Evolutionary conservation across 441 rosid species (phyloP).

Genomic region (Adansonia gregorii): DNA sequence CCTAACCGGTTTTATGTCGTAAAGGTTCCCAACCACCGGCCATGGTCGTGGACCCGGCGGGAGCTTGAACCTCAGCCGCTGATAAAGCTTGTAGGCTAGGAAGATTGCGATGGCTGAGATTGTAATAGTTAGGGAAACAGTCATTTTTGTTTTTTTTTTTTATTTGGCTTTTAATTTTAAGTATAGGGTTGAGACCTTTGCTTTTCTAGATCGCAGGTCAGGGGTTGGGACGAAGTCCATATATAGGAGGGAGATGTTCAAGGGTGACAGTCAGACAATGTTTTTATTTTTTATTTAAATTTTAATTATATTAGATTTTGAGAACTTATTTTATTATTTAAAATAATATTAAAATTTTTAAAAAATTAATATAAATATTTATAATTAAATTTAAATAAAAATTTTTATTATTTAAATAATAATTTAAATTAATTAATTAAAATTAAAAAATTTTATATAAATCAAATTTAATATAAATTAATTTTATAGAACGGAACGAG

Average conservation of each 20-base stretch:
- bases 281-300: too few relatives aligned
- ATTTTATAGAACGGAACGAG: too few relatives aligned
- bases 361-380: too few relatives aligned
- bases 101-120: slow-evolving; percentile 36
- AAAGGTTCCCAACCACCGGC: slow-evolving; percentile 91
- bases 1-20: slow-evolving; percentile 69
- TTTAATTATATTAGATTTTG: too few relatives aligned
- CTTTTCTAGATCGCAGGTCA: neutral
- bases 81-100: slow-evolving; percentile 45
- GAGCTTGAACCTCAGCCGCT: slow-evolving; percentile 64
- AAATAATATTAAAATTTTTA: too few relatives aligned
- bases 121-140: neutral
- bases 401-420: too few relatives aligned
- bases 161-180: neutral
- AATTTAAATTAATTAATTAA: too few relatives aligned
- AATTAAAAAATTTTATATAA: too few relatives aligned
- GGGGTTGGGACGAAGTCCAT: neutral
- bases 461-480: too few relatives aligned
- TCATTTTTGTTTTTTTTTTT: neutral
- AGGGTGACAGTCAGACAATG: too few relatives aligned
- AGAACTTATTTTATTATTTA: too few relatives aligned
- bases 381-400: too few relatives aligned
- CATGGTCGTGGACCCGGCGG: slow-evolving; percentile 87
- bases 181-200: neutral
- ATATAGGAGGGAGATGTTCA: neutral